Conservation (phyloP, 2,329 filamentous ascomycete species). For the Cytospora piceae region DNA sequence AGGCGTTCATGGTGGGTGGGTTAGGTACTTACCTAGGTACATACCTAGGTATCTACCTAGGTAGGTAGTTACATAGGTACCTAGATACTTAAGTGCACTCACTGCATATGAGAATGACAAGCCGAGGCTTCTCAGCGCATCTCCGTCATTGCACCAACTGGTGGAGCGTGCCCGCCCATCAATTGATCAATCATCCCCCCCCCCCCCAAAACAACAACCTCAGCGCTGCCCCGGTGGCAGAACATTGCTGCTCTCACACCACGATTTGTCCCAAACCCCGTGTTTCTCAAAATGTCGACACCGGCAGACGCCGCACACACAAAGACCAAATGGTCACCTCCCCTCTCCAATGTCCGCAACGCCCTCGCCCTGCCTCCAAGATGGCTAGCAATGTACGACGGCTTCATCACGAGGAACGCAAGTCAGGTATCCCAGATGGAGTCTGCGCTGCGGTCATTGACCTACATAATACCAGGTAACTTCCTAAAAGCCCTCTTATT, state of each 20-base stretch:
- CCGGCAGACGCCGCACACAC: slow-evolving; percentile 27
- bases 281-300: slow-evolving; percentile 26
- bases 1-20: neutral
- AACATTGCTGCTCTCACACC: no score
- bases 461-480: slow-evolving; percentile 89
- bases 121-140: neutral
- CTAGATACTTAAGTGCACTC: no score
- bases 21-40: no score
- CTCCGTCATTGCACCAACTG: neutral
- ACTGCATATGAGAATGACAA: neutral
- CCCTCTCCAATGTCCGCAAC: slow-evolving; percentile 41
- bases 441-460: slow-evolving; percentile 86
- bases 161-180: neutral
- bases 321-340: slow-evolving; percentile 26
- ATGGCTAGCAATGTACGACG: slow-evolving; percentile 75
- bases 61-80: no score
- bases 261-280: neutral
- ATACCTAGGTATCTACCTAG: no score
- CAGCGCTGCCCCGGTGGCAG: neutral
- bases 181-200: no score
- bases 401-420: slow-evolving; percentile 94
- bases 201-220: neutral
- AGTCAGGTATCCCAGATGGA: slow-evolving; percentile 95
- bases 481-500: slow-evolving; percentile 7
- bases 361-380: slow-evolving; percentile 63